Base-by-base conservation (phyloP, 2,329 filamentous ascomycete genomes). In the Samsoniella hepiali region DNA sequence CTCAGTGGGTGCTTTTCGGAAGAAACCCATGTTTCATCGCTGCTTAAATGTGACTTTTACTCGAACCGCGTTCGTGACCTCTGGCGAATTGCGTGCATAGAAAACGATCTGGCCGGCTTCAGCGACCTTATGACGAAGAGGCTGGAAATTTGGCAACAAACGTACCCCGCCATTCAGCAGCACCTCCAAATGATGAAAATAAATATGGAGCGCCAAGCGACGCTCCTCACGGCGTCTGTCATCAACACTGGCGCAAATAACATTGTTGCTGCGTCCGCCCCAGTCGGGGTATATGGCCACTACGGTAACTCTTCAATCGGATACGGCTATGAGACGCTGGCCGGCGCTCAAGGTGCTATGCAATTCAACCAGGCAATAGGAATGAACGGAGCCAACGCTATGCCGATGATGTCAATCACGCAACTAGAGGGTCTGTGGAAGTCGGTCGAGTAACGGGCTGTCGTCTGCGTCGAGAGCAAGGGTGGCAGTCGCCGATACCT, bases 281-380 rank as follows among this genome's bases (percentile, higher is more conserved):
- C 62, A 2, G 40, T 50, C 4, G 50, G 32, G 5, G 3, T 50
- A 11, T 11, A 60, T 42, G 51, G 57, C 34, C 59, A 56, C 6
- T 47, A 22, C 4, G 63, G 63, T 32, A 61, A 45, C n/a, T 51
- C 22, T 6, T 13, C 51, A 3, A 53, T 45, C 13, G 29, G 51
- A n/a, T 64, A 51, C 29, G 57, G 57, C 5, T 61, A 64, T 34
- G 63, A 61, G 34, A 64, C 57, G 6, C 49, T 44, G 29, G 51
- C 29, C 2, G 51, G 50, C 2, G 63, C 57, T 3, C 51, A 44
- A 22, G 51, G 44, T 13, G 63, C 58, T 17, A 29, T 29, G 17
- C 58, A 64, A 36, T 64, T 51, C 29, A 42, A 58, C 3, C 50
- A 61, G 57, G 63, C 27, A 10, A 11, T 31, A 22, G n/a, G 51